Evolutionary conservation across 139 green algal genomes (phyloP), one percentile per base, ranked within the genome.

Genomic region (Pycnococcus provasolii): DNA sequence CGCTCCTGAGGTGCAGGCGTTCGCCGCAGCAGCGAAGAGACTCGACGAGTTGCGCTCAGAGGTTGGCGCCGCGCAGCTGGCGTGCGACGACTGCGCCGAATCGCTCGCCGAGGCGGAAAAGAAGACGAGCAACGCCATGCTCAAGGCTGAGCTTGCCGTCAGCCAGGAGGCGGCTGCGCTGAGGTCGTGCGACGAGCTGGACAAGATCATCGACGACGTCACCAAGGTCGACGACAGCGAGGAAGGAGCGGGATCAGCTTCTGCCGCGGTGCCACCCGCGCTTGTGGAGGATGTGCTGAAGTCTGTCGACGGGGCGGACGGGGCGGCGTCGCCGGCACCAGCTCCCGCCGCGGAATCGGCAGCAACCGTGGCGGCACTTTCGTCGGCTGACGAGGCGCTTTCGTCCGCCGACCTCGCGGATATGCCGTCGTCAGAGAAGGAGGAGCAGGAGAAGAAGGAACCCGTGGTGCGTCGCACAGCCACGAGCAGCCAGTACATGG

Each of bases 1-100:
- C 42, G 58, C 54, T 39, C 58, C 68, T 45, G 67, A 64, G 37
- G 41, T 61, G 3, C n/a, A 39, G n/a, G 59, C 64, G 51, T 11
- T 62, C 42, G 42, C 62, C 15, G 11, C 11, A 9, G 57, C 63
- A 4, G 26, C 26, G 26, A 26, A 26, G 26, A 26, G 26, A 26
- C 26, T 26, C 0, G 26, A 26, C 26, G 26, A 26, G 63, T 46
- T 26, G 42, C 6, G 52, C 9, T 0, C 45, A 45, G 13, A 45
- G 45, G 44, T 9, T 3, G 9, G 55, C 65, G 62, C 8, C 41
- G 42, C 59, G 5, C 8, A 53, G 59, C 11, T 11, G 7, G 59
- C 8, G 59, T 42, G 7, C 11, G 8, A 58, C 64, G 47, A 43
- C 13, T 39, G 8, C 47, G 47, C 58, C 37, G 58, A 46, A 41